phyloP scores from a whole-genome alignment of 192 early-diverging fungal genomes.

The Nowakowskiella sp. region DNA sequence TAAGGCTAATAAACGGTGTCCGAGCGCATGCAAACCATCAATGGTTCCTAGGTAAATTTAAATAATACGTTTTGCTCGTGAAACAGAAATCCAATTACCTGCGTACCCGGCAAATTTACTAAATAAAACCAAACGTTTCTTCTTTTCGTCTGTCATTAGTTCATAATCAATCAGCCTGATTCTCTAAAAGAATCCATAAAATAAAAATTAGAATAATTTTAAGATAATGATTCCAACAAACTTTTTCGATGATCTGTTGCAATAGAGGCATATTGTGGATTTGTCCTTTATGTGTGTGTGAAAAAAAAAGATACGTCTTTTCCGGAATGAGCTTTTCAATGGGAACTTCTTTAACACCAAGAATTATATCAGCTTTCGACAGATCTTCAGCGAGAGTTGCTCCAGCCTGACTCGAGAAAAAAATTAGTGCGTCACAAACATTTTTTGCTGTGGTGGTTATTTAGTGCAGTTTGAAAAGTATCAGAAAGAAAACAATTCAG shows the following conservation, averaged over 20 bases:
- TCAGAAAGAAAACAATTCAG: neutral
- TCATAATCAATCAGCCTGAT: slow-evolving; percentile 95
- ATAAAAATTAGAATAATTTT: neutral
- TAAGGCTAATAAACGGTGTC: slow-evolving; percentile 77
- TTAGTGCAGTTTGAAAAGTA: too few relatives aligned
- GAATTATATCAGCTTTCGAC: slow-evolving; percentile 77
- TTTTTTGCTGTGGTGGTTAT: neutral
- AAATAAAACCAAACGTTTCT: slow-evolving; percentile 81
- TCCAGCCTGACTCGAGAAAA: slow-evolving; percentile 49
- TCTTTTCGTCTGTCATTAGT: slow-evolving; percentile 68
- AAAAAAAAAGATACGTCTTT: slow-evolving; percentile 93
- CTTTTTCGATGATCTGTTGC: slow-evolving; percentile 80
- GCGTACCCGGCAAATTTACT: slow-evolving; percentile 91
- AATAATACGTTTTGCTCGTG: slow-evolving; percentile 6
- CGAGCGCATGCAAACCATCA: slow-evolving; percentile 85
- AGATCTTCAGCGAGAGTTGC: slow-evolving; percentile 81
- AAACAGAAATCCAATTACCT: slow-evolving; percentile 33
- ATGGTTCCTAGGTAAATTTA: slow-evolving; percentile 54
- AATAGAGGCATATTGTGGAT: slow-evolving; percentile 88
- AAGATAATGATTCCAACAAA: slow-evolving; percentile 15
- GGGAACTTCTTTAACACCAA: slow-evolving; percentile 97
- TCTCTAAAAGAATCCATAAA: slow-evolving; percentile 33
- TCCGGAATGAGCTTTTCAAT: slow-evolving; percentile 66
- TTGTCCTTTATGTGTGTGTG: slow-evolving; percentile 97
- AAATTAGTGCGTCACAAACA: neutral